Evolutionary conservation across 192 early-diverging fungal species (phyloP), one percentile per base, ranked within the genome.

Genomic region (Podila clonocystis): DNA sequence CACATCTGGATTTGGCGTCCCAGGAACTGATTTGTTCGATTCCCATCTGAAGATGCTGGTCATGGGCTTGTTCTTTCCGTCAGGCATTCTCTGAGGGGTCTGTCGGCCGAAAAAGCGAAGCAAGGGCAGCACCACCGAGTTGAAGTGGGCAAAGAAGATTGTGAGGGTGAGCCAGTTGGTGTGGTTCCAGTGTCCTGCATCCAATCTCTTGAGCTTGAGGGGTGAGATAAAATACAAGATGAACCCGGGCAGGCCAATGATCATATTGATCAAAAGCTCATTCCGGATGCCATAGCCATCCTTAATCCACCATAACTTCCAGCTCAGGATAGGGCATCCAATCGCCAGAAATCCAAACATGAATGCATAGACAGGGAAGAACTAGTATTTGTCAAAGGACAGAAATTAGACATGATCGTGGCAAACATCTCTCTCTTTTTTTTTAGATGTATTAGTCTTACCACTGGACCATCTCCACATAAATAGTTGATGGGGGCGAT

Each of bases 221-320:
- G 76, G 76, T 31, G 76, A 79, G 50, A 79, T 36, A 45, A 79
- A 79, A 12, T 79, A 79, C 52, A 79, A 70, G 8, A 60, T 58
- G 30, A 79, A 79, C 36, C 76, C 76, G 26, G 76, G 76, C 7
- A 72, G 11, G 4, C 76, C 76, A 34, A 79, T 79, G 7, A 63
- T 34, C 76, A 79, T 72, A 29, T 68, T 72, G 36, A 79, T 68
- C 58, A 79, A 58, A 13, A 79, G 65, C 33, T 79, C 76, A 31
- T 79, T 79, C 52, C 76, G 41, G 70, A 79, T 79, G 0, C 76
- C 76, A 24, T 72, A 79, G n/a, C 76, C 76, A 50, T 79, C 76
- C 70, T 79, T 79, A 41, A 79, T 72, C 76, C 76, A 79, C 70
- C 76, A 72, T 8, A 79, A 24, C 55, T 79, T 79, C 29, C 34